A percentile compares a stretch with the other conserved stretches of the same genome.
Conservation (phyloP, 2,329 filamentous ascomycete species). For the Talaromyces piceae region DNA sequence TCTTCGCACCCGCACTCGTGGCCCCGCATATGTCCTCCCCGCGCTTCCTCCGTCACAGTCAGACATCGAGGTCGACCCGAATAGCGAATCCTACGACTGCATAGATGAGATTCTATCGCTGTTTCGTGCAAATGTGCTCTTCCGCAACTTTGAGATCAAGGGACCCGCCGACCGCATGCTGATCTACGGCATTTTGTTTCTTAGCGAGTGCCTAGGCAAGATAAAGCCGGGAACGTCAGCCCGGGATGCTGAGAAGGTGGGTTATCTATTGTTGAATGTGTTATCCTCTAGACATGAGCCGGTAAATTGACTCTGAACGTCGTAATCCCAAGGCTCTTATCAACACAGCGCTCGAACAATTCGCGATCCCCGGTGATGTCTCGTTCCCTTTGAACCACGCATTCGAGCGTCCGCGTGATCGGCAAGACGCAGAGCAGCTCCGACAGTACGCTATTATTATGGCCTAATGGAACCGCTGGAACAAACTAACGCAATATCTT, state of each 20-base stretch:
- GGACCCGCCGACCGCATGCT: constrained; percentile 88
- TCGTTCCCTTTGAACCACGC: constrained; percentile 93
- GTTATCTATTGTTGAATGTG: constrained; percentile 23
- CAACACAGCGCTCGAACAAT: constrained; percentile 90
- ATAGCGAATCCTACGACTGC: constrained; percentile 90
- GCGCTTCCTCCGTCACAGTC: constrained; percentile 51
- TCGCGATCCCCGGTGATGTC: constrained; percentile 88
- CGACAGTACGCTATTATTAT: constrained; percentile 57
- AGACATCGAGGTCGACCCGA: constrained; percentile 58
- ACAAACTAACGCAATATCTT: not conserved
- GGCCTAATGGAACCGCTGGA: not conserved
- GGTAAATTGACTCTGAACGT: not conserved
- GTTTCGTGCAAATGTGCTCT: constrained; percentile 97
- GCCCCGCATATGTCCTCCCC: constrained; percentile 83
- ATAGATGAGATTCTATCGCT: constrained; percentile 87
- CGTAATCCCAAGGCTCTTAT: constrained; percentile 62
- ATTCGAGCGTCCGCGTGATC: constrained; percentile 79
- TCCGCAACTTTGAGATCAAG: constrained; percentile 99
- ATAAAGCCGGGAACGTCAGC: constrained; percentile 66
- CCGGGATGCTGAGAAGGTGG: constrained; percentile 61
- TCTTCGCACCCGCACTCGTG: constrained; percentile 87
- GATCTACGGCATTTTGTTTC: constrained; percentile 93
- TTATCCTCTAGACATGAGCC: not conserved
- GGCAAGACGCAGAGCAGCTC: constrained; percentile 82
- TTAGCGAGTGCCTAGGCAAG: constrained; percentile 83